Conservation (phyloP, 2,329 filamentous ascomycete genomes). For the Diaporthe citri region DNA sequence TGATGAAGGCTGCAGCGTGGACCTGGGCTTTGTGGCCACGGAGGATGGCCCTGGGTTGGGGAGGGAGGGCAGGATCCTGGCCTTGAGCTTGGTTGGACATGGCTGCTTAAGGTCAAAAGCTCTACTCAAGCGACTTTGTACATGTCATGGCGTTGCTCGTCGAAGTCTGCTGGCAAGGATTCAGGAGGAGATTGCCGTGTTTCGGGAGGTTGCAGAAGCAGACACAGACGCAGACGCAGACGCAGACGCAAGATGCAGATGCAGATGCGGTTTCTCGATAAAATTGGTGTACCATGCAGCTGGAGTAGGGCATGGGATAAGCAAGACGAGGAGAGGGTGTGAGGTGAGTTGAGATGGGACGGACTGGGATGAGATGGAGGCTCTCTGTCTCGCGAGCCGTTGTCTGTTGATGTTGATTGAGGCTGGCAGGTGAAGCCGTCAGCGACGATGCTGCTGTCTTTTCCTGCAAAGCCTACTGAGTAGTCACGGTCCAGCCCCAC, state of each 20-base stretch:
- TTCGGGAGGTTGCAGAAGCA: constrained; percentile 32
- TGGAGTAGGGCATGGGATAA: background rate
- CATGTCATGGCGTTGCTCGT: constrained; percentile 21
- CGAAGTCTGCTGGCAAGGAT: background rate
- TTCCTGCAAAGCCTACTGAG: background rate
- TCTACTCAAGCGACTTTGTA: constrained; percentile 17
- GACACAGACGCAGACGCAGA: background rate
- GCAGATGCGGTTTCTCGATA: constrained; percentile 21
- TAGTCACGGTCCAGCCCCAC: background rate
- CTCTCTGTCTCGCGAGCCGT: background rate
- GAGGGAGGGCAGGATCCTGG: constrained; percentile 42
- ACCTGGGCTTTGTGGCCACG: constrained; percentile 88
- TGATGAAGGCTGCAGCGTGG: constrained; percentile 80
- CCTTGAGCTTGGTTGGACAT: constrained; percentile 44
- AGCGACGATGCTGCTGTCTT: background rate
- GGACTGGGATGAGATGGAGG: background rate
- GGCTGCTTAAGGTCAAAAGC: constrained; percentile 11
- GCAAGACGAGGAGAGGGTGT: background rate
- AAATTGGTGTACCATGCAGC: constrained; percentile 8
- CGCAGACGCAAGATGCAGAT: constrained; percentile 4
- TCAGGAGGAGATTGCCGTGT: constrained; percentile 38
- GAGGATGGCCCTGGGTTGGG: constrained; percentile 74
- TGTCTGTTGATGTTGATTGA: background rate
- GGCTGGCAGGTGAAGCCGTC: background rate
- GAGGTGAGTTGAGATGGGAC: background rate